phyloP scores from a whole-genome alignment of 129 eudicot species.

The Flaveria bidentis region DNA sequence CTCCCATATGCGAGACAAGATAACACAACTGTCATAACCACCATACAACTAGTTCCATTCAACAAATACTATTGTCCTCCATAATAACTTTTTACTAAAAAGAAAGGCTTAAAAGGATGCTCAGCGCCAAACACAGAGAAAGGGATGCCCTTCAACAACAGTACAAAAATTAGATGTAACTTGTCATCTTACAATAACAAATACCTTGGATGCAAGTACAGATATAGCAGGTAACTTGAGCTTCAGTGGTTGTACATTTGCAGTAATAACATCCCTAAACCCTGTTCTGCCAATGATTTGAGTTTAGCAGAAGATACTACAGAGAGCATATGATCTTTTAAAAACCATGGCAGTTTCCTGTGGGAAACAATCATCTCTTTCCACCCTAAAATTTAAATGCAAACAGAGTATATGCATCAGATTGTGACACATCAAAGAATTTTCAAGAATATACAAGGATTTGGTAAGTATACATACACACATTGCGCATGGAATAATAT shows the following conservation, averaged over 20 bases:
- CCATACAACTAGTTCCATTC: background rate
- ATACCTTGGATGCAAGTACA: slow-evolving; percentile 17
- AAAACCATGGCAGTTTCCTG: slow-evolving; percentile 18
- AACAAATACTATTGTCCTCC: background rate
- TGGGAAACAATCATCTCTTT: slow-evolving; percentile 31
- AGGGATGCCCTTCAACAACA: slow-evolving; percentile 8
- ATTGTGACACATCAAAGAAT: background rate
- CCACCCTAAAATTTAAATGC: slow-evolving; percentile 31
- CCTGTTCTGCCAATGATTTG: slow-evolving; percentile 3
- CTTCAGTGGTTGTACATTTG: slow-evolving; percentile 23
- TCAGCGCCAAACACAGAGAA: slow-evolving; percentile 9
- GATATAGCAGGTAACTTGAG: slow-evolving; percentile 25
- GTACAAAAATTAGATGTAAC: slow-evolving; percentile 35
- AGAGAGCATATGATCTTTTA: slow-evolving; percentile 16
- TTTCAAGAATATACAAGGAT: background rate
- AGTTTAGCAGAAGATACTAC: slow-evolving; percentile 22
- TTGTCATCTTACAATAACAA: slow-evolving; percentile 30
- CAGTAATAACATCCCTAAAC: slow-evolving; percentile 10
- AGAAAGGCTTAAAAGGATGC: background rate
- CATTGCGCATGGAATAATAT: background rate
- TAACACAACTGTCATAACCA: background rate
- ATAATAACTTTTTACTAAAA: background rate
- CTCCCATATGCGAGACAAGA: too few relatives aligned
- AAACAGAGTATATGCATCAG: background rate
- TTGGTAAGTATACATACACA: background rate